phyloP scores from a whole-genome alignment of 2,329 filamentous ascomycete genomes.

The Claviceps citrina region DNA sequence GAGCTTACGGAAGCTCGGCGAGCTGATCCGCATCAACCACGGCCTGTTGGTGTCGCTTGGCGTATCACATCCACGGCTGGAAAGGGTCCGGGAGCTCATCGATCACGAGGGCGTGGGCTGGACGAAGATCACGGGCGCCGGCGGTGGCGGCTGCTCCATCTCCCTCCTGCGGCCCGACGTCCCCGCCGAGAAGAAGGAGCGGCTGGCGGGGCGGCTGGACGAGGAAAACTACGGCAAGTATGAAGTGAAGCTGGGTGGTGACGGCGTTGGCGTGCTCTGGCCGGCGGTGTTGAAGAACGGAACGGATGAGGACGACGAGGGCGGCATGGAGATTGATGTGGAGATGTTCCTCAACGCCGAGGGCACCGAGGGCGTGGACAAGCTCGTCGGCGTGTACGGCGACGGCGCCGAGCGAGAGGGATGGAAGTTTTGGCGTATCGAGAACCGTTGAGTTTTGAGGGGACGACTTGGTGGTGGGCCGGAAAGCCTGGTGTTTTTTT shows the following conservation, averaged over 20 bases:
- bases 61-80: slow-evolving; percentile 84
- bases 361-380: slow-evolving; percentile 72
- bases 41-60: slow-evolving; percentile 80
- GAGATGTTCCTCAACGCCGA: slow-evolving; percentile 70
- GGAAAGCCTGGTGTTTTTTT: neutral
- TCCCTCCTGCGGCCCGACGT: slow-evolving; percentile 63
- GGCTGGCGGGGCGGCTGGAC: slow-evolving; percentile 49
- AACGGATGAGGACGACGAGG: slow-evolving; percentile 58
- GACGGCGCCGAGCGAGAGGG: slow-evolving; percentile 55
- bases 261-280: slow-evolving; percentile 88
- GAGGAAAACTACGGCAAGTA: slow-evolving; percentile 70
- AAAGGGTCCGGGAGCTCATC: slow-evolving; percentile 79
- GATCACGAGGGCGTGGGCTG: slow-evolving; percentile 83
- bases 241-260: slow-evolving; percentile 77
- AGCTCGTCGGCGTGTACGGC: slow-evolving; percentile 65
- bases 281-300: slow-evolving; percentile 82
- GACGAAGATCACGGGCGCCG: slow-evolving; percentile 94
- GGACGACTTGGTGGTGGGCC: neutral
- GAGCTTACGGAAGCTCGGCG: slow-evolving; percentile 59
- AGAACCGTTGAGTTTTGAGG: slow-evolving; percentile 27
- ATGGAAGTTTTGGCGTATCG: slow-evolving; percentile 75
- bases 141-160: slow-evolving; percentile 90
- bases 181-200: slow-evolving; percentile 37
- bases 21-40: slow-evolving; percentile 87
- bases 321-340: slow-evolving; percentile 83